A percentile compares a stretch with the other conserved stretches of the same genome.
phyloP scores from a whole-genome alignment of 768 basidiomycete species.

The Ramaria rubella region DNA sequence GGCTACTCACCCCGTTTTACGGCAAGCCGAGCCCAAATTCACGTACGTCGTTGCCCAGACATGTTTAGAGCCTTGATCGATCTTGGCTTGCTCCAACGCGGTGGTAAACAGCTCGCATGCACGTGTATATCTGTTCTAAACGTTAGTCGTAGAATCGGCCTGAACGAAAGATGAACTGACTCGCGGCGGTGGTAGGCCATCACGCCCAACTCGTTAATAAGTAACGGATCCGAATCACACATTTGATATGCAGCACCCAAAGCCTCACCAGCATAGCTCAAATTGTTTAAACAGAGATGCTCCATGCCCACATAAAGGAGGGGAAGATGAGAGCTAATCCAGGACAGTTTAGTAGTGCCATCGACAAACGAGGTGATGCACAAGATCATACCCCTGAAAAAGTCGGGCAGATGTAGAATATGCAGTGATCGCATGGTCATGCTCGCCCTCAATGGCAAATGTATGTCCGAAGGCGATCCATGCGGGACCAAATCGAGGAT shows the following conservation, averaged over 20 bases:
- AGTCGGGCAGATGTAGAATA: constrained; percentile 95
- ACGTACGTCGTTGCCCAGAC: constrained; percentile 88
- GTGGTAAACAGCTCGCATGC: constrained; percentile 68
- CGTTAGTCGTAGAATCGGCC: background rate
- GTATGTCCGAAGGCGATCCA: constrained; percentile 99
- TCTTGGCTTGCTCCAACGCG: constrained; percentile 74
- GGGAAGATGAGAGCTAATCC: constrained; percentile 91
- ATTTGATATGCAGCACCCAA: constrained; percentile 73
- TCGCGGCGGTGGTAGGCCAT: constrained; percentile 83
- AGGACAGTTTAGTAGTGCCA: background rate
- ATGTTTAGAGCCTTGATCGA: constrained; percentile 76
- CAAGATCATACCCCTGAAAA: constrained; percentile 80
- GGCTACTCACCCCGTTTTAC: constrained; percentile 63
- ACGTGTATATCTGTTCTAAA: constrained; percentile 51
- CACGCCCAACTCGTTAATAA: constrained; percentile 89
- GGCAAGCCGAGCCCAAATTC: constrained; percentile 85
- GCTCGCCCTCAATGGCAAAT: constrained; percentile 94
- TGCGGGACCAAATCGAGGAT: constrained; percentile 90
- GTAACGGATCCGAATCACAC: constrained; percentile 82
- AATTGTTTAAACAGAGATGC: constrained; percentile 84
- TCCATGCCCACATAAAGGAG: constrained; percentile 98
- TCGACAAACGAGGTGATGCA: background rate
- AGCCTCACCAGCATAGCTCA: constrained; percentile 78
- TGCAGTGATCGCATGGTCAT: constrained; percentile 96
- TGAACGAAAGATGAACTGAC: constrained; percentile 37